Conservation (phyloP, 768 basidiomycete species). For the Tulasnella calospora region DNA sequence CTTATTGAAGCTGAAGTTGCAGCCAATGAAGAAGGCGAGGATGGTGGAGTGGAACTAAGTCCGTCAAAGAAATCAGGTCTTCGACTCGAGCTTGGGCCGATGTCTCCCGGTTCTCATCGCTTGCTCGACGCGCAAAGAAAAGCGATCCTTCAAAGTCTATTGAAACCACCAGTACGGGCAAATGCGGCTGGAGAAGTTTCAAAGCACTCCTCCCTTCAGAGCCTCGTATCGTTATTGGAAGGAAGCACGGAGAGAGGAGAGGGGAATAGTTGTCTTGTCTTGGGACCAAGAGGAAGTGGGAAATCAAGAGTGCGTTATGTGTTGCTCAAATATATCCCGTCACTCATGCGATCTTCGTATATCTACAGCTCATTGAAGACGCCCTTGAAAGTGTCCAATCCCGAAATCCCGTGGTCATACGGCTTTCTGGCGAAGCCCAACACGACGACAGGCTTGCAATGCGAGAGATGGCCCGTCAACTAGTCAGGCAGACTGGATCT, state of each 20-base stretch:
- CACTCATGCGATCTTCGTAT: not conserved
- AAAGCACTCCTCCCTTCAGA: slow-evolving; percentile 37
- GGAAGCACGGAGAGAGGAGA: slow-evolving; percentile 78
- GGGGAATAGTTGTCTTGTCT: slow-evolving; percentile 86
- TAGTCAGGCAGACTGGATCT: slow-evolving; percentile 69
- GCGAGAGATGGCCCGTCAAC: slow-evolving; percentile 83
- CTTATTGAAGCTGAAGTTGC: not conserved
- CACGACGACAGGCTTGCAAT: slow-evolving; percentile 84
- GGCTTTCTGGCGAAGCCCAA: slow-evolving; percentile 81
- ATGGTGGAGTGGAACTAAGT: not conserved
- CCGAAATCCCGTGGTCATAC: slow-evolving; percentile 62
- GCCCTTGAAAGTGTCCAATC: slow-evolving; percentile 42
- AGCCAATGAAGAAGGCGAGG: not conserved
- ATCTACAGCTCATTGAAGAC: slow-evolving; percentile 53
- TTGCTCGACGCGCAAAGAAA: slow-evolving; percentile 8
- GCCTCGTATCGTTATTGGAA: slow-evolving; percentile 57
- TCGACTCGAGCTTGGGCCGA: not conserved
- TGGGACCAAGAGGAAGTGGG: slow-evolving; percentile 81
- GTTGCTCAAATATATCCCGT: not conserved
- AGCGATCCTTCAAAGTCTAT: slow-evolving; percentile 16
- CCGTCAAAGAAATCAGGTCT: not conserved
- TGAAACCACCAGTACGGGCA: slow-evolving; percentile 3
- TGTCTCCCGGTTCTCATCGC: slow-evolving; percentile 1
- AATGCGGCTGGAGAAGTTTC: slow-evolving; percentile 32
- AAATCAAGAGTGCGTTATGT: slow-evolving; percentile 62